These are phyloP conservation scores for Yamadazyma paraphyllophila DNA, from an alignment of 805 yeast genomes.

Conservation along the genomic window DNA sequence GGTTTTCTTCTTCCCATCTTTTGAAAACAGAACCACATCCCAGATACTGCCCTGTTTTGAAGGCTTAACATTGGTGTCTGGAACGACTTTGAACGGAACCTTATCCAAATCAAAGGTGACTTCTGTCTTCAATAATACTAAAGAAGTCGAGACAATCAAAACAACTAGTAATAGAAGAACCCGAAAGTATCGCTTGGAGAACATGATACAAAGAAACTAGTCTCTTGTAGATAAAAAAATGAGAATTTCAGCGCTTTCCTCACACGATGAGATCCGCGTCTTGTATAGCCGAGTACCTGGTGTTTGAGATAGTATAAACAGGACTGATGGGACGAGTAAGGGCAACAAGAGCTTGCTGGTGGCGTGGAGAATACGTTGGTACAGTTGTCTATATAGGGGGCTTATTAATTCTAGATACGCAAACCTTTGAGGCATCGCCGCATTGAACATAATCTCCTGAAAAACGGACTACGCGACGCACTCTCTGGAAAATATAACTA, in stretches of 20 bases:
- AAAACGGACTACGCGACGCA: no score
- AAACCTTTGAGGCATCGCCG: no score
- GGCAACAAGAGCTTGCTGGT: no score
- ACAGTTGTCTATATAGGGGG: no score
- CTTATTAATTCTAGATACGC: no score
- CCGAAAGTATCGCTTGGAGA: conserved; percentile 12
- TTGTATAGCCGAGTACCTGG: not conserved
- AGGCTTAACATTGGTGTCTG: conserved; percentile 5
- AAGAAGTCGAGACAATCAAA: not conserved
- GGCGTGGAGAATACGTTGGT: no score
- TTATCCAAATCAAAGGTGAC: conserved; percentile 3
- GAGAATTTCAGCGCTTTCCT: conserved; percentile 1
- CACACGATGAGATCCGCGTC: not conserved
- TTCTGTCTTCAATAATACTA: conserved; percentile 5
- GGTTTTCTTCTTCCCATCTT: not conserved
- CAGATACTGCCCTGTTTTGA: conserved; percentile 1
- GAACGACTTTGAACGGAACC: conserved; percentile 6
- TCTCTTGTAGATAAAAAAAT: not conserved
- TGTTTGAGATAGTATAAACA: not conserved
- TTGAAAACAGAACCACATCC: conserved; percentile 4
- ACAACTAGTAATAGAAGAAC: conserved; percentile 11
- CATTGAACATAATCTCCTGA: no score
- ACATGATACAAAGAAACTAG: not conserved
- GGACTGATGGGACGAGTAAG: no score
- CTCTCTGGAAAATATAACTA: no score